Evolutionary conservation across 306 rosid genomes (phyloP).

Genomic region (Malus sylvestris): DNA sequence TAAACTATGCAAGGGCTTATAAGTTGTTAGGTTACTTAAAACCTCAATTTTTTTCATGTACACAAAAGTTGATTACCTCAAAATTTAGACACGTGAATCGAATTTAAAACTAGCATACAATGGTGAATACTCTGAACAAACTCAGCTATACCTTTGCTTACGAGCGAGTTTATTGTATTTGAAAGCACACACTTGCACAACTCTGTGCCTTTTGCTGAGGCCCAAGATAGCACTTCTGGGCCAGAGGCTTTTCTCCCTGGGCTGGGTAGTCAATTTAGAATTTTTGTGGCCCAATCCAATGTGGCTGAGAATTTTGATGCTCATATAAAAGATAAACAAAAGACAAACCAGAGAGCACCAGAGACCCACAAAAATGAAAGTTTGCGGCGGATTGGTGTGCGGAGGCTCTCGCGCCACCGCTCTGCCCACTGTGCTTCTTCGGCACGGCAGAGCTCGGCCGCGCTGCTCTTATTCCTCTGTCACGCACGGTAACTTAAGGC

Average conservation of each 20-base stretch:
- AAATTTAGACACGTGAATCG: too few relatives aligned
- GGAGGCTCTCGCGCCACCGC: slow-evolving; percentile 58
- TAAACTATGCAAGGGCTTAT: too few relatives aligned
- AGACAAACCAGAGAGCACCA: background rate
- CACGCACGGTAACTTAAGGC: slow-evolving; percentile 23
- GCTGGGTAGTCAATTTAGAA: background rate
- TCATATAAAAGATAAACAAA: background rate
- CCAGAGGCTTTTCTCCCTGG: background rate
- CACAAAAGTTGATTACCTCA: too few relatives aligned
- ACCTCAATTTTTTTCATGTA: too few relatives aligned
- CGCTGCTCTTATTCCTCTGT: slow-evolving; percentile 43
- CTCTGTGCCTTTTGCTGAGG: background rate
- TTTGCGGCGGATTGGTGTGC: slow-evolving; percentile 60
- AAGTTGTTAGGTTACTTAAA: too few relatives aligned
- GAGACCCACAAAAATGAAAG: slow-evolving; percentile 38
- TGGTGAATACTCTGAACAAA: too few relatives aligned
- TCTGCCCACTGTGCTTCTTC: slow-evolving; percentile 46
- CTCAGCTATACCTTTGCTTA: too few relatives aligned
- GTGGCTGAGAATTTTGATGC: slow-evolving; percentile 6
- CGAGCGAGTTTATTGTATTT: too few relatives aligned
- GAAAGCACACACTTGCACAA: too few relatives aligned
- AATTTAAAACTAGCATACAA: too few relatives aligned
- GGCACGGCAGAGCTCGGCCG: slow-evolving; percentile 34
- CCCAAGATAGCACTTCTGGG: background rate
- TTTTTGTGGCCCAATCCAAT: slow-evolving; percentile 3